Evolutionary conservation across 768 basidiomycete genomes (phyloP).

Genomic region (Phylloporus sp.): DNA sequence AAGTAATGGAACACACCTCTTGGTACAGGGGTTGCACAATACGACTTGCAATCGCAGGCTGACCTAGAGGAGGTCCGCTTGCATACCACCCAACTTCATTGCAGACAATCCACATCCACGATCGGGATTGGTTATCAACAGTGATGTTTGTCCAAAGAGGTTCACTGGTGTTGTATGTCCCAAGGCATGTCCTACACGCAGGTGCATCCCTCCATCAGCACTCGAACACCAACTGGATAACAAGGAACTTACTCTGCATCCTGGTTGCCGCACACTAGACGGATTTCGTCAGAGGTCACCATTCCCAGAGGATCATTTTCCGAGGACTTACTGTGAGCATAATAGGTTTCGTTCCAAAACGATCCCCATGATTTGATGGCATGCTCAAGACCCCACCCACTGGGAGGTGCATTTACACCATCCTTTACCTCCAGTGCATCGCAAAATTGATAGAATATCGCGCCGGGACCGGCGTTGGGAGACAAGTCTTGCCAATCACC

Average conservation of each 20-base stretch:
- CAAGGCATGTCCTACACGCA: slow-evolving; percentile 34
- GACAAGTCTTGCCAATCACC: slow-evolving; percentile 71
- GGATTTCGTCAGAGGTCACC: no score
- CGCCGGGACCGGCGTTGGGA: slow-evolving; percentile 43
- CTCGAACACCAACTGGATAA: not conserved
- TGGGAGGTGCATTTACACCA: slow-evolving; percentile 38
- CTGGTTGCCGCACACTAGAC: slow-evolving; percentile 53
- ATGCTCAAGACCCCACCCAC: slow-evolving; percentile 62
- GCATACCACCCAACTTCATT: slow-evolving; percentile 61
- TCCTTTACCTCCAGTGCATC: slow-evolving; percentile 38
- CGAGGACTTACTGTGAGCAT: slow-evolving; percentile 39
- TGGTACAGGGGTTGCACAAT: slow-evolving; percentile 29
- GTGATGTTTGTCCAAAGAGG: slow-evolving; percentile 50
- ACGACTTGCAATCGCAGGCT: slow-evolving; percentile 34
- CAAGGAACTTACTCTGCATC: slow-evolving; percentile 43
- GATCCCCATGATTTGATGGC: slow-evolving; percentile 61
- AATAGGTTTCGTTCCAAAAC: slow-evolving; percentile 53
- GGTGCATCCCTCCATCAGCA: slow-evolving; percentile 35
- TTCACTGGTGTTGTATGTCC: slow-evolving; percentile 37
- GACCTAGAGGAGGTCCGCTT: slow-evolving; percentile 34
- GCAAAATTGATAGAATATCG: slow-evolving; percentile 37
- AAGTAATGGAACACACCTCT: slow-evolving; percentile 17
- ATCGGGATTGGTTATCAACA: slow-evolving; percentile 53
- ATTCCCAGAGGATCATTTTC: no score
- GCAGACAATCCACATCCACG: slow-evolving; percentile 74